These are phyloP conservation scores for Lachancea cidri DNA, from an alignment of 805 yeast species.

Conservation along the genomic window DNA sequence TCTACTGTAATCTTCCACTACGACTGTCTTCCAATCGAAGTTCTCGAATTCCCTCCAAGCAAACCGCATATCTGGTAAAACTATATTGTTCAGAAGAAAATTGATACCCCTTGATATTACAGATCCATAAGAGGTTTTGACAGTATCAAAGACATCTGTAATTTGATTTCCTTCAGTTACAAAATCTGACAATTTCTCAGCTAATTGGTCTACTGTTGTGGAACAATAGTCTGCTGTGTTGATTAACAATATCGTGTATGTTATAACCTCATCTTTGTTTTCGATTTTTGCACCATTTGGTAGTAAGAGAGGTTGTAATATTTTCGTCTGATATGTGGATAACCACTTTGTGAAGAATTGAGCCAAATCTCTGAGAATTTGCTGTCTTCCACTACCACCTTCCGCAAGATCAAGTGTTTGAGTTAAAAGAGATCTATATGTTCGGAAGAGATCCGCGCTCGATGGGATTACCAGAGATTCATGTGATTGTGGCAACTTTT, in stretches of 20 bases:
- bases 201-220: slow-evolving; percentile 70
- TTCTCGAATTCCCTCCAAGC: slow-evolving; percentile 82
- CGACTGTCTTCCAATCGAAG: slow-evolving; percentile 65
- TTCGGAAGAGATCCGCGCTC: slow-evolving; percentile 79
- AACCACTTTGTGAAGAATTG: slow-evolving; percentile 63
- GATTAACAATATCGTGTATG: slow-evolving; percentile 62
- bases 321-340: slow-evolving; percentile 48
- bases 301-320: slow-evolving; percentile 48
- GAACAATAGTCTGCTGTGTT: slow-evolving; percentile 90
- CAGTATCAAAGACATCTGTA: slow-evolving; percentile 45
- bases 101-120: slow-evolving; percentile 55
- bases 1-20: slow-evolving; percentile 67
- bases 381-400: slow-evolving; percentile 36
- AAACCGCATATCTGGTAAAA: slow-evolving; percentile 55
- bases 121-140: slow-evolving; percentile 52
- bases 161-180: slow-evolving; percentile 40
- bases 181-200: slow-evolving; percentile 48
- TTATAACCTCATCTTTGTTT: slow-evolving; percentile 54
- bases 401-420: slow-evolving; percentile 59
- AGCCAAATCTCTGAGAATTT: slow-evolving; percentile 39
- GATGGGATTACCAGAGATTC: slow-evolving; percentile 72
- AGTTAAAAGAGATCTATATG: slow-evolving; percentile 64
- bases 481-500: slow-evolving; percentile 47
- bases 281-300: slow-evolving; percentile 33
- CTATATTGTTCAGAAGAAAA: slow-evolving; percentile 47